These are phyloP conservation scores for Colletotrichum somersetense DNA, from an alignment of 2,329 filamentous ascomycete genomes.

Conservation along the genomic window DNA sequence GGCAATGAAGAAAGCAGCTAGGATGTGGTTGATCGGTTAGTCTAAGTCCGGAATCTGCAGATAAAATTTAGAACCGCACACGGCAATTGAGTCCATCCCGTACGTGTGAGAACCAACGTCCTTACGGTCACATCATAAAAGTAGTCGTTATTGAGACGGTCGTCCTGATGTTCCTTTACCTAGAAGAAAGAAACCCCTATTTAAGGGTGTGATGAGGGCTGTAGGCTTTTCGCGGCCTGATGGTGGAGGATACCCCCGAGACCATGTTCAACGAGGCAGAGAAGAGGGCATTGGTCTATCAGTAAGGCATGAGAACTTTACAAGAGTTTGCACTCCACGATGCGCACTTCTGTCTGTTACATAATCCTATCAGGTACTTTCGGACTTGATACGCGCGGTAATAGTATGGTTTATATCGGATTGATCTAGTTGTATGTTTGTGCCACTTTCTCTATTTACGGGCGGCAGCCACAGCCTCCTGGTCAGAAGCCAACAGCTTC, in stretches of 20 bases:
- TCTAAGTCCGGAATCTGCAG: no score
- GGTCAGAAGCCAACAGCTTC: slow-evolving; percentile 52
- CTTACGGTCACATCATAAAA: no score
- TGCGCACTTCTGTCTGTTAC: no score
- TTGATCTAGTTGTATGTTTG: neutral
- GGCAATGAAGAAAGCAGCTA: no score
- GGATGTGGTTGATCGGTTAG: no score
- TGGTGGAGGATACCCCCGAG: neutral
- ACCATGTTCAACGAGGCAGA: neutral
- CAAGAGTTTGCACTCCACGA: neutral
- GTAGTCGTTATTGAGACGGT: no score
- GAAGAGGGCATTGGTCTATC: neutral
- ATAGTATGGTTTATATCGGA: neutral
- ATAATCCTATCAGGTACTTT: neutral
- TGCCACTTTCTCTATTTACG: slow-evolving; percentile 39
- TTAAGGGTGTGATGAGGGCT: neutral
- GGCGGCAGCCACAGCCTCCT: slow-evolving; percentile 48
- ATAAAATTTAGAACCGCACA: no score
- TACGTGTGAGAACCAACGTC: no score
- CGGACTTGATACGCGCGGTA: neutral
- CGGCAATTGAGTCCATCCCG: no score
- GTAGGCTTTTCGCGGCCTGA: neutral
- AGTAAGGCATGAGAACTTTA: neutral
- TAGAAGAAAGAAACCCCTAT: neutral
- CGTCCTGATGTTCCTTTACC: no score